A percentile compares a stretch with the other conserved stretches of the same genome.
Conservation (phyloP, 2,329 filamentous ascomycete genomes). For the Beauveria brongniartii region DNA sequence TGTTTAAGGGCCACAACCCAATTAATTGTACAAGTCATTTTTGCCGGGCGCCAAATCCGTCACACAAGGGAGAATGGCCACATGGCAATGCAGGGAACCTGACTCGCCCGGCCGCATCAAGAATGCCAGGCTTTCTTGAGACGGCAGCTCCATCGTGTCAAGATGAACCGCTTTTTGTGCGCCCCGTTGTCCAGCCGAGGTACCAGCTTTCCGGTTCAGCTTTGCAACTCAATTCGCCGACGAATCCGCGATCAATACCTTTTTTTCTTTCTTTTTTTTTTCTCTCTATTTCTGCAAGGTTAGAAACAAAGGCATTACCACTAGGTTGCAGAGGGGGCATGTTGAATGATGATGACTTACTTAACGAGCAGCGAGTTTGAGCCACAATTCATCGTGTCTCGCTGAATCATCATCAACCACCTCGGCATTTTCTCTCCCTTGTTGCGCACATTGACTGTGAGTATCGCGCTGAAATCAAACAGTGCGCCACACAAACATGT, state of each 20-base stretch:
- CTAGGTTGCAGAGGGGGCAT: background rate
- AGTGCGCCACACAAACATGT: too few species aligned
- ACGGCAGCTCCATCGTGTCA: background rate
- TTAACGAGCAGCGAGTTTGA: too few species aligned
- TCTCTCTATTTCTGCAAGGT: too few species aligned
- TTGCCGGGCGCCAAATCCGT: background rate
- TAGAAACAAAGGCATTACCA: too few species aligned
- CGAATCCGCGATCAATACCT: background rate
- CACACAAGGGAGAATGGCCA: background rate
- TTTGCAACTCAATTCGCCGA: background rate
- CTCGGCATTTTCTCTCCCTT: too few species aligned
- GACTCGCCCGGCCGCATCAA: background rate
- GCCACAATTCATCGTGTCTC: too few species aligned
- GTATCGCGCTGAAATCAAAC: too few species aligned
- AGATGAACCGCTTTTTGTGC: background rate
- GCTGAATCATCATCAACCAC: too few species aligned
- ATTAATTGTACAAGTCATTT: background rate
- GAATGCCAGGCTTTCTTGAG: background rate
- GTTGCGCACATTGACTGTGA: too few species aligned
- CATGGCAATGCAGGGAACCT: conserved; percentile 3
- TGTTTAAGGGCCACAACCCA: background rate
- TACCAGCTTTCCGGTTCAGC: background rate
- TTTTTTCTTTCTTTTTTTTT: too few species aligned
- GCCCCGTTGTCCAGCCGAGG: background rate
- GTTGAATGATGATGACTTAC: background rate